These are phyloP conservation scores for Pharus latifolius DNA, from an alignment of 176 grass and related monocot genomes.

Conservation along the genomic window DNA sequence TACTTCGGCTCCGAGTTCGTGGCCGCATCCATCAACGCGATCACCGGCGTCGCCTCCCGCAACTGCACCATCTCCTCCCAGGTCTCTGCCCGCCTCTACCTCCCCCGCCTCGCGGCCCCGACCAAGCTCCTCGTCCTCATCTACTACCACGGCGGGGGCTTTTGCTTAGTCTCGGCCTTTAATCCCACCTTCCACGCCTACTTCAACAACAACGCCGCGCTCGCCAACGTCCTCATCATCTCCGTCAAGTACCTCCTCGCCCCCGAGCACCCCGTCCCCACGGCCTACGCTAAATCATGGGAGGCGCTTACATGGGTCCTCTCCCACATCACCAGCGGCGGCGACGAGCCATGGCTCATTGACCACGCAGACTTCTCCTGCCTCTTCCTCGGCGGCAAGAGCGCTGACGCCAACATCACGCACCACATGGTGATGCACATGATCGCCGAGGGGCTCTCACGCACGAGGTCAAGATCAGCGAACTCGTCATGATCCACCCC, in stretches of 20 bases:
- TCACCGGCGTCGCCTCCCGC: constrained; percentile 5
- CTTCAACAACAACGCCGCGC: background rate
- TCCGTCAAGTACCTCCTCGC: no score
- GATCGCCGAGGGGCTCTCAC: no score
- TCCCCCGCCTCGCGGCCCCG: no score
- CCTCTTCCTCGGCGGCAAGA: background rate
- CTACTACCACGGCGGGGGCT: background rate
- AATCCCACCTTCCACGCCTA: background rate
- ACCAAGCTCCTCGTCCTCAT: no score
- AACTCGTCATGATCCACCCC: no score
- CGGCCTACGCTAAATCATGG: no score
- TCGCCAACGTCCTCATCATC: background rate
- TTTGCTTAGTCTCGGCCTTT: background rate
- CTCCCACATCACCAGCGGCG: no score
- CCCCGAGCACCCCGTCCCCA: no score
- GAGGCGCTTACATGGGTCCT: no score
- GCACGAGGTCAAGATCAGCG: no score
- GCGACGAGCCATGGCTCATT: no score
- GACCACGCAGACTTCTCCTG: no score
- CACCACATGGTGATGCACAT: background rate
- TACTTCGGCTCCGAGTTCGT: background rate
- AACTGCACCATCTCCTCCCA: background rate
- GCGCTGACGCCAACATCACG: background rate
- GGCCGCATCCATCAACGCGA: background rate
- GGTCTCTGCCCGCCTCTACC: constrained; percentile 17